phyloP scores from a whole-genome alignment of 2,329 filamentous ascomycete genomes.

The Colletotrichum sp. region DNA sequence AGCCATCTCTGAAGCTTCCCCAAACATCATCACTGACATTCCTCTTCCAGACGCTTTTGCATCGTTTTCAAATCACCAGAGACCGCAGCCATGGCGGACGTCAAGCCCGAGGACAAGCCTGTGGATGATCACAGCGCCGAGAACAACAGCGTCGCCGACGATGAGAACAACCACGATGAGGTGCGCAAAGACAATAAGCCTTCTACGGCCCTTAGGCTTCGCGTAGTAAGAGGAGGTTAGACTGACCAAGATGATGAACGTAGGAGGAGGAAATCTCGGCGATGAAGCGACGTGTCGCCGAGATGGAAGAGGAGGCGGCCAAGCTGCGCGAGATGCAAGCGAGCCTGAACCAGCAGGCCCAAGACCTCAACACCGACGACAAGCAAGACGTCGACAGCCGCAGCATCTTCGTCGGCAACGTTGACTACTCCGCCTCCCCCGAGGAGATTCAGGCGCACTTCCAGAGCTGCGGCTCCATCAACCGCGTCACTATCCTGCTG shows the following conservation, averaged over 20 bases:
- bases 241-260: slow-evolving; percentile 21
- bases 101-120: slow-evolving; percentile 30
- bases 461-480: slow-evolving; percentile 96
- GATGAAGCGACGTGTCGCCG: slow-evolving; percentile 85
- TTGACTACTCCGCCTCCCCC: slow-evolving; percentile 95
- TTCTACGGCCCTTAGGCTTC: slow-evolving; percentile 15
- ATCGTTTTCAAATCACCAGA: background rate
- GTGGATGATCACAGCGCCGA: slow-evolving; percentile 37
- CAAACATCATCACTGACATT: background rate
- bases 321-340: slow-evolving; percentile 89
- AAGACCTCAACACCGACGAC: slow-evolving; percentile 74
- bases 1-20: background rate
- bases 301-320: slow-evolving; percentile 90
- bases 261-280: slow-evolving; percentile 85
- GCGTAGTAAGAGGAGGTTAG: slow-evolving; percentile 23
- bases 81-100: slow-evolving; percentile 29
- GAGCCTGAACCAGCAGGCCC: slow-evolving; percentile 81
- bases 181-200: slow-evolving; percentile 35
- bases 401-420: slow-evolving; percentile 98
- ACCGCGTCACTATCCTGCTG: slow-evolving; percentile 94
- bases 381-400: slow-evolving; percentile 95
- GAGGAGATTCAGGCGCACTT: slow-evolving; percentile 99
- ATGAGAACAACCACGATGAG: slow-evolving; percentile 52
- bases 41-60: background rate
- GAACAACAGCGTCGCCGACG: slow-evolving; percentile 29